Percentiles rank a stretch among this genome's conserved stretches.
These are phyloP conservation scores for Lentinula aciculospora DNA, from an alignment of 768 basidiomycete species.

Conservation along the genomic window DNA sequence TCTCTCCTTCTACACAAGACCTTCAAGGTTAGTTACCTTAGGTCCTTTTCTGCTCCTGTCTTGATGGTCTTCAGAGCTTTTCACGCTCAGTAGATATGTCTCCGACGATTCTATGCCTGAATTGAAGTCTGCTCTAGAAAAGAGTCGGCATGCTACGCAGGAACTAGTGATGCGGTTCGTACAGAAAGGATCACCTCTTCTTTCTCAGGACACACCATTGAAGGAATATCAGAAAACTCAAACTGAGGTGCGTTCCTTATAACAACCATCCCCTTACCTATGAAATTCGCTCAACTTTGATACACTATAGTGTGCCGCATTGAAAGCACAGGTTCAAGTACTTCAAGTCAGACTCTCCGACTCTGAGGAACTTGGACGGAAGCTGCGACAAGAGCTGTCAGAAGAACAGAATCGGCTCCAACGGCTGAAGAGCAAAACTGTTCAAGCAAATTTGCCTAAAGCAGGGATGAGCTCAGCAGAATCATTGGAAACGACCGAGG, in stretches of 20 bases:
- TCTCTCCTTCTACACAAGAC: constrained; percentile 35
- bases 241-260: constrained; percentile 45
- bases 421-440: constrained; percentile 49
- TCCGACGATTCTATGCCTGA: constrained; percentile 28
- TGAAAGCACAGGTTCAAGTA: constrained; percentile 54
- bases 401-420: constrained; percentile 59
- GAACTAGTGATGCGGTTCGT: constrained; percentile 56
- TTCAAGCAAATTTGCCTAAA: constrained; percentile 39
- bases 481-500: constrained; percentile 36
- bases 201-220: constrained; percentile 34
- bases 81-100: constrained; percentile 38
- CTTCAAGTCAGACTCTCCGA: constrained; percentile 46
- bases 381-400: constrained; percentile 45
- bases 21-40: constrained; percentile 30
- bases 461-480: constrained; percentile 23
- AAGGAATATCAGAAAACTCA: constrained; percentile 44
- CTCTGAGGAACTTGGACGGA: constrained; percentile 39
- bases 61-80: constrained; percentile 29
- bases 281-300: constrained; percentile 10
- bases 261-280: neutral
- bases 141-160: constrained; percentile 53
- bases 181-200: constrained; percentile 24
- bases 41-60: constrained; percentile 2
- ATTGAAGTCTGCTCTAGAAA: constrained; percentile 39
- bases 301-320: constrained; percentile 49